Base-by-base conservation (phyloP, 495 filamentous ascomycete genomes). In the Tetracladium marchalianum region DNA sequence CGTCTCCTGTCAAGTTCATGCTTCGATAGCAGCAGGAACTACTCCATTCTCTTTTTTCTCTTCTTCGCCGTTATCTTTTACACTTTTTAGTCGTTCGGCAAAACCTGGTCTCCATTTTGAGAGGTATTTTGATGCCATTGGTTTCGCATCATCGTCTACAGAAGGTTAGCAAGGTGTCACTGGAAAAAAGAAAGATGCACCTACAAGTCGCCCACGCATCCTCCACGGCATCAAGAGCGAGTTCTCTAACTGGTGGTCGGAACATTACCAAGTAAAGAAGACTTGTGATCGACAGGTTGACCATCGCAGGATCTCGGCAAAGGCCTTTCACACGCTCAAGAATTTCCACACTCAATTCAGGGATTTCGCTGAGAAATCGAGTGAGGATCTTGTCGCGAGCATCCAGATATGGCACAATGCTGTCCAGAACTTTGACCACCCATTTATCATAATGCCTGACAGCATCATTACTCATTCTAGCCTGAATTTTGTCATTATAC, bases 361-460 rank as follows among this genome's bases (percentile, higher is more conserved):
- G 93, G 39, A 97, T 80, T 62, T 99, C 93, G 31, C 86, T 87
- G 10, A 99, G 70, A 62, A 96, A 93, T 31, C 88, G 76, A 35
- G 92, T 90, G 19, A 97, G 66, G 27, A 89, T 72, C 59, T 90
- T 92, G 62, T 98, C 93, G 43, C 83, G 81, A 19, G 78, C 71
- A 52, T 95, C 90, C 10, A 96, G 68, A 62, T 92, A 97, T 7
- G 84, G 82, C 16, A 90, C 57, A 48, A 97, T 82, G n/a, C 81
- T 82, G 60, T 96, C 89, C 15, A 99, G 66, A 16, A 95, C 70
- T 49, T 79, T 81, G 44, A 88, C 65, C 11, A 80, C 77, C 79
- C 86, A 95, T 56, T 75, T 78, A 44, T 87, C 81, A 61, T 95
- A 97, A 54, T 90, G 73, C 27, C 76, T 56, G 7, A 70, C 64